Conservation (phyloP, 208 protist genomes). For the Trypanosoma cruzi region DNA sequence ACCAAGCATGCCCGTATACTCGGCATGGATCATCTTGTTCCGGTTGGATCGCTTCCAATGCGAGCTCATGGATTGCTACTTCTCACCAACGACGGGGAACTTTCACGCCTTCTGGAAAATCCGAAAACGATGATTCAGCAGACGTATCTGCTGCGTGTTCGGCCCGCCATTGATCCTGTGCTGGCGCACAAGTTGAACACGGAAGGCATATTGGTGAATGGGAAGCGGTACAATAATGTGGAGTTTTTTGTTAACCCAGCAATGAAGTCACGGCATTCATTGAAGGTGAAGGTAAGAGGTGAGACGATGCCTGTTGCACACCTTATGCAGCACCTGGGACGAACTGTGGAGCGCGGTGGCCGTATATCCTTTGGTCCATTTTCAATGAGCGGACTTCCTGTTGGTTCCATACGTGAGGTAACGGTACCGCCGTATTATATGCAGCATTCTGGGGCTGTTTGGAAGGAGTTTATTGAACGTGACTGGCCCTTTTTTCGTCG, state of each 20-base stretch:
- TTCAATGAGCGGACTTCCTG: constrained; percentile 65
- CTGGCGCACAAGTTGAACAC: constrained; percentile 88
- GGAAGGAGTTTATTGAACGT: constrained; percentile 87
- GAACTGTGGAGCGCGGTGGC: constrained; percentile 77
- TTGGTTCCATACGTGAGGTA: constrained; percentile 86
- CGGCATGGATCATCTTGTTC: constrained; percentile 88
- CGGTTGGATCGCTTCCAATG: constrained; percentile 87
- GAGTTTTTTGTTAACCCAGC: constrained; percentile 88
- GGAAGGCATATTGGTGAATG: constrained; percentile 83
- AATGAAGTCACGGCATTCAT: constrained; percentile 73
- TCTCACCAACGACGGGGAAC: constrained; percentile 91
- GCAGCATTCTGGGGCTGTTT: constrained; percentile 58
- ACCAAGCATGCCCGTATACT: constrained; percentile 82
- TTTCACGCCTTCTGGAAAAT: constrained; percentile 81
- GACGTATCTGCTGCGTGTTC: constrained; percentile 85
- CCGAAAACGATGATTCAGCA: constrained; percentile 77
- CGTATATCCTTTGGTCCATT: constrained; percentile 89
- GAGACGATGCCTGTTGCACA: constrained; percentile 76
- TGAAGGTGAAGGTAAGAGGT: constrained; percentile 85
- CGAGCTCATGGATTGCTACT: constrained; percentile 81
- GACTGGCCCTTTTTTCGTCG: constrained; percentile 91
- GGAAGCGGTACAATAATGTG: constrained; percentile 46
- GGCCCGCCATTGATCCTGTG: constrained; percentile 80
- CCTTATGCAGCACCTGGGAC: constrained; percentile 84
- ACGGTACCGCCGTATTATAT: constrained; percentile 83